phyloP scores from a whole-genome alignment of 2,329 filamentous ascomycete species.

The Iodosphaeria phyllophila region DNA sequence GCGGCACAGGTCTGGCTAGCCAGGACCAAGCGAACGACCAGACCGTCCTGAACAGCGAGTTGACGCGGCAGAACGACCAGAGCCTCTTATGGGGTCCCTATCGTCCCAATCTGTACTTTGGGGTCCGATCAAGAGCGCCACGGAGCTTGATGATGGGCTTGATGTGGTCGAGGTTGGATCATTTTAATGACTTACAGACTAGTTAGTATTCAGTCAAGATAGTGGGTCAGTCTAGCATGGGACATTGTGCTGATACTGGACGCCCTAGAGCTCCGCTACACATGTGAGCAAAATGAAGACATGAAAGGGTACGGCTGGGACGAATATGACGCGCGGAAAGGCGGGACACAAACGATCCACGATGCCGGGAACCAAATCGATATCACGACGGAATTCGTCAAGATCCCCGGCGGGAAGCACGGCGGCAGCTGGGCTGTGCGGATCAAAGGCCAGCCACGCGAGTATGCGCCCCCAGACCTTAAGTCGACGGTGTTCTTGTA shows the following conservation, averaged over 20 bases:
- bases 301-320: conserved; percentile 98
- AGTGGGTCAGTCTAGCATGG: background rate
- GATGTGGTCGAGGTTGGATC: conserved; percentile 77
- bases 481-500: conserved; percentile 73
- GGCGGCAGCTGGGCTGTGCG: conserved; percentile 86
- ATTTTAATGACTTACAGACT: conserved; percentile 54
- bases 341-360: conserved; percentile 78
- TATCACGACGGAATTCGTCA: conserved; percentile 84
- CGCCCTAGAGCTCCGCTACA: conserved; percentile 61
- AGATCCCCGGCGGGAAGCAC: conserved; percentile 67
- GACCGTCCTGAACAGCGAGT: conserved; percentile 24
- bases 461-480: conserved; percentile 45
- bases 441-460: conserved; percentile 62
- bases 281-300: conserved; percentile 86
- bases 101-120: conserved; percentile 86
- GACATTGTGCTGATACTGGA: conserved; percentile 2
- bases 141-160: conserved; percentile 67
- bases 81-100: conserved; percentile 94
- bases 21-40: conserved; percentile 14
- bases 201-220: conserved; percentile 31
- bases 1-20: too few species aligned
- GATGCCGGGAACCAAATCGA: conserved; percentile 79
- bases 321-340: conserved; percentile 77
- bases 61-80: conserved; percentile 47
- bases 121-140: conserved; percentile 63